Evolutionary conservation across 352 stramenopile species (phyloP), one percentile per base, ranked within the genome.

Genomic region (Elongisporangium undulatum): DNA sequence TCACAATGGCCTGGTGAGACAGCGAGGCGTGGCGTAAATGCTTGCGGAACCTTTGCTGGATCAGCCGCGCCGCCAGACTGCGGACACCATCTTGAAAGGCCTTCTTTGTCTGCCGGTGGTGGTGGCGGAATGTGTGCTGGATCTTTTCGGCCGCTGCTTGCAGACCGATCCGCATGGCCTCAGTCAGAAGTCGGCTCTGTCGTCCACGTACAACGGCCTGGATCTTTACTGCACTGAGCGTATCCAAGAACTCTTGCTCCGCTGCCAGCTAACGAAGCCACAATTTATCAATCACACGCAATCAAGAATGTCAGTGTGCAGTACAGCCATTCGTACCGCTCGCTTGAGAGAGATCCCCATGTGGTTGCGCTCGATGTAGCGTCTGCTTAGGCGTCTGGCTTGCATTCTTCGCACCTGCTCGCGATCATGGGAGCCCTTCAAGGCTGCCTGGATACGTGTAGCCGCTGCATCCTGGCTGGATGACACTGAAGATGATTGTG

Each of bases 331-430:
- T 58, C 74, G 17, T 79, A 91, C 83, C 61, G 79, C 72, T 45
- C 68, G 65, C 0, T 72, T 55, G 8, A 89, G 56, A 9, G 74
- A 63, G 24, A 89, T 26, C 5, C 69, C 59, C 22, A 77, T 65
- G 56, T 93, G 84, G 12, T 79, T 71, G 4, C 67, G 72, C 51
- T 88, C 77, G 50, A 92, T 82, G 58, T 90, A 91, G 45, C 59
- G 65, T 7, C 79, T 71, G 41, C 74, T 90, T n/a, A 93, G 55
- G 12, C 66, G 61, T 10, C 63, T 51, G 10, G 81, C 83, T 16
- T 68, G 54, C 8, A 65, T 21, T n/a, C 65, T 21, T 20, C 62
- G 56, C 49, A 75, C 61, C 17, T 55, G 49, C 13, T 58, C 26
- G 48, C 78, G 74, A n/a, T 66, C 53, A 1, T 50, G 15, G 22